Evolutionary conservation across 2,329 filamentous ascomycete genomes (phyloP), one percentile per base, ranked within the genome.

Genomic region (Talaromyces sp.): DNA sequence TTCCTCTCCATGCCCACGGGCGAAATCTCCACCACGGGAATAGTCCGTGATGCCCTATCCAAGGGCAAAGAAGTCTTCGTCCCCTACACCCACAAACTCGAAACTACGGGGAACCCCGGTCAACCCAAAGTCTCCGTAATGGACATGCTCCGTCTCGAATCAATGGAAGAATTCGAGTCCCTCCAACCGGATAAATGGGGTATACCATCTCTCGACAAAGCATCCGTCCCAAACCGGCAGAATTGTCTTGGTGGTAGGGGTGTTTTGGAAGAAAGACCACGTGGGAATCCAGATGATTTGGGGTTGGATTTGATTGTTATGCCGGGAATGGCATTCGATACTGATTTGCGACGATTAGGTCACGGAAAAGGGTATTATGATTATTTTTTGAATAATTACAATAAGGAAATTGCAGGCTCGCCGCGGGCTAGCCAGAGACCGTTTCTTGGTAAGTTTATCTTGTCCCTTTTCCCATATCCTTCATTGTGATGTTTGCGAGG

Each of bases 281-380:
- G 69, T 31, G 25, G 70, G 68, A 34, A 27, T 45, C 19, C 25
- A 62, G 51, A 70, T 61, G 67, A 72, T 70, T 64, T 74, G 34
- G 85, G 85, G 8, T 82, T 99, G 49, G 94, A 99, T 76, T 78
- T 99, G 69, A 91, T 99, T 69, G 84, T 99, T 31, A 87, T 98
- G 83, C 95, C 95, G 0, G 95, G 93, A 13, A 91, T 99, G 72
- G 94, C 92, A 2, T 99, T 99, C 78, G 93, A 97, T 76, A 82
- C 82, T 2, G 81, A 80, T 13, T 85, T 95, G 67, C 86, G 89
- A 70, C 86, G 95, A 71, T 84, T 98, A 22, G 95, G 95, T 47
- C 95, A 99, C 78, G 95, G 95, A 65, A 96, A 92, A 78, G 95
- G 95, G 36, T 99, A 96, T 80, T 99, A 99, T 82, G 95, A 99